These are phyloP conservation scores for Chenopodium suecicum DNA, from an alignment of 148 eudicot genomes.

Conservation along the genomic window DNA sequence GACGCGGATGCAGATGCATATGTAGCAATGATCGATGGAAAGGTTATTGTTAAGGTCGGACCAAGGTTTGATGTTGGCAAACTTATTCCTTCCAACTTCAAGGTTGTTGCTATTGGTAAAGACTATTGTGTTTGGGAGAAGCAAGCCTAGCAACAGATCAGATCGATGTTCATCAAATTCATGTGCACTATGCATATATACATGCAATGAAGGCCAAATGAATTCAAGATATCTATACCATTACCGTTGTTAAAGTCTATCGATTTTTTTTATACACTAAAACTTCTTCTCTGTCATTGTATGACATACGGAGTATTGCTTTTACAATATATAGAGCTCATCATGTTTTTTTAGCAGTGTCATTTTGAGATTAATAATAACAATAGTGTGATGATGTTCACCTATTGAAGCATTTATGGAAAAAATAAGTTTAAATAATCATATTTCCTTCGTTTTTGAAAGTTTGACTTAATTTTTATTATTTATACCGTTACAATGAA, in stretches of 20 bases:
- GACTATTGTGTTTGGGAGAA: constrained; percentile 35
- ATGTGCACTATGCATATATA: not conserved
- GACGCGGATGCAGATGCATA: constrained; percentile 51
- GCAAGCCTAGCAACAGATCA: not conserved
- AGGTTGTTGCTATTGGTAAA: constrained; percentile 39
- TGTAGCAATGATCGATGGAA: constrained; percentile 53
- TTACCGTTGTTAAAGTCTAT: too few species aligned
- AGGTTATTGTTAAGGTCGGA: constrained; percentile 37
- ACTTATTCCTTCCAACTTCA: constrained; percentile 43
- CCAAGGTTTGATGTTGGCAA: constrained; percentile 39
- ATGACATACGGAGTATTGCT: too few species aligned
- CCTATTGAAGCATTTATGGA: not conserved
- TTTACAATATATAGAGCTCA: too few species aligned
- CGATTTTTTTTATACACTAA: too few species aligned
- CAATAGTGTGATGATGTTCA: not conserved
- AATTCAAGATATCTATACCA: not conserved
- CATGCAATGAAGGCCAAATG: not conserved
- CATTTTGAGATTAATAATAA: too few species aligned
- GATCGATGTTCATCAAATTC: not conserved
- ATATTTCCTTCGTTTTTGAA: too few species aligned
- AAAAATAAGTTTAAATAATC: too few species aligned
- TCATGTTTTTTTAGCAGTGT: too few species aligned
- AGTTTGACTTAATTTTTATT: too few species aligned
- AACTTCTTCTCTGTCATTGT: too few species aligned
- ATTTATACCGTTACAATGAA: too few species aligned